A percentile compares a stretch with the other conserved stretches of the same genome.
Evolutionary conservation across 805 yeast species (phyloP).

Genomic region (Danielia reshetovae): DNA sequence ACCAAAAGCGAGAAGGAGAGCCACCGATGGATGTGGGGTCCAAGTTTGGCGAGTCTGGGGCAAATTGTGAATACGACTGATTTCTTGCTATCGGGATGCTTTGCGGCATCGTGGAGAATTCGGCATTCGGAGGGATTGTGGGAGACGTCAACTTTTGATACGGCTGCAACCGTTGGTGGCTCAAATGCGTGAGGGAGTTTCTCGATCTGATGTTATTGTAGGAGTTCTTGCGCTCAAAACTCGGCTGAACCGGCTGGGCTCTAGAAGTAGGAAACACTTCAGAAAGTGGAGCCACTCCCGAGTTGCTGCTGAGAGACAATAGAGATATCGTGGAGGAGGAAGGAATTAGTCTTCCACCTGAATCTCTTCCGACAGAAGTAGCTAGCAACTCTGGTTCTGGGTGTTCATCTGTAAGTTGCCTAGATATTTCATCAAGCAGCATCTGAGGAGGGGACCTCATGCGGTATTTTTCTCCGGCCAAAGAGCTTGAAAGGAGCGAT

Average conservation of each 20-base stretch:
- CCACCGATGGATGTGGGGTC: slow-evolving; percentile 51
- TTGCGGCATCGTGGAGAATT: slow-evolving; percentile 19
- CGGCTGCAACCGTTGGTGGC: slow-evolving; percentile 34
- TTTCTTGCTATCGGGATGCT: slow-evolving; percentile 26
- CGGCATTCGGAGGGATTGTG: slow-evolving; percentile 10
- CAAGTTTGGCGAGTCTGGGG: slow-evolving; percentile 51
- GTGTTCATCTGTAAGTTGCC: slow-evolving; percentile 26
- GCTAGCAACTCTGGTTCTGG: slow-evolving; percentile 44
- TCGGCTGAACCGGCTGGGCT: slow-evolving; percentile 1
- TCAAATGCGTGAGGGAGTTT: slow-evolving; percentile 20
- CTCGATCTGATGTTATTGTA: slow-evolving; percentile 14
- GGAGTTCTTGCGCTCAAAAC: slow-evolving; percentile 16
- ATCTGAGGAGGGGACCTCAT: slow-evolving; percentile 3
- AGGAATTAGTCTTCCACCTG: slow-evolving; percentile 38
- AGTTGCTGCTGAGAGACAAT: slow-evolving; percentile 29
- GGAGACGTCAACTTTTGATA: slow-evolving; percentile 34
- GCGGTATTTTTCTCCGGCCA: slow-evolving; percentile 20
- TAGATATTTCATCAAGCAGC: not conserved
- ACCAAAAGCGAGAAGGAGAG: slow-evolving; percentile 53
- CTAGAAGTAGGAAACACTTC: too few relatives aligned
- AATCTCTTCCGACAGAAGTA: slow-evolving; percentile 39
- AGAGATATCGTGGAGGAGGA: slow-evolving; percentile 41
- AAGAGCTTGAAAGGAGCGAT: slow-evolving; percentile 25
- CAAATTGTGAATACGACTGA: slow-evolving; percentile 8
- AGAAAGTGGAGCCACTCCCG: too few relatives aligned